phyloP scores from a whole-genome alignment of 2,329 filamentous ascomycete species.

The Mycosphaerella sp. region DNA sequence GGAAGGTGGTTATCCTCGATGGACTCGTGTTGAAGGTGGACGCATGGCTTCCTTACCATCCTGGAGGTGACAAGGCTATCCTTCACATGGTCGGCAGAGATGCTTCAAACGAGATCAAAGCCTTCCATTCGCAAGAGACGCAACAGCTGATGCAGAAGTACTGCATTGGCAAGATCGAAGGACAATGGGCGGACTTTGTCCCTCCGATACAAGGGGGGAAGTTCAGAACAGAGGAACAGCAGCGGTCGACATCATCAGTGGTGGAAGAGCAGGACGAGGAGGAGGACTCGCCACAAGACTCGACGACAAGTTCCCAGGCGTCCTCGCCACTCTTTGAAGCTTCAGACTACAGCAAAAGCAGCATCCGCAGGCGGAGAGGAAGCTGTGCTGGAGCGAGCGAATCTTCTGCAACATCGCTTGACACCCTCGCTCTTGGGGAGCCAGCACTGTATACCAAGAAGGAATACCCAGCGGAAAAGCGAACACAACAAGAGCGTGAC shows the following conservation, averaged over 20 bases:
- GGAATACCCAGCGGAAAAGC: conserved; percentile 55
- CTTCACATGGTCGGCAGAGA: conserved; percentile 68
- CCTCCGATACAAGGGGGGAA: conserved; percentile 87
- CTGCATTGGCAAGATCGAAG: conserved; percentile 74
- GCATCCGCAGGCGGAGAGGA: conserved; percentile 35
- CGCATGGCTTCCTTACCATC: conserved; percentile 81
- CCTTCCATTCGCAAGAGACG: conserved; percentile 83
- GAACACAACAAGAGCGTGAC: conserved; percentile 67
- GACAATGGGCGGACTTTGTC: conserved; percentile 77
- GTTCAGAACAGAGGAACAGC: conserved; percentile 54
- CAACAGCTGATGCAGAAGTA: conserved; percentile 71
- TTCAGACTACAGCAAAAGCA: conserved; percentile 35
- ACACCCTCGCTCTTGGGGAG: conserved; percentile 45
- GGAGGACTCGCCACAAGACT: conserved; percentile 33
- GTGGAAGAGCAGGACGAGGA: conserved; percentile 24
- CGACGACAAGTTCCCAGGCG: conserved; percentile 51
- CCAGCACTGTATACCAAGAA: conserved; percentile 33
- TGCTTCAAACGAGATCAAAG: conserved; percentile 87
- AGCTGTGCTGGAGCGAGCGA: conserved; percentile 31
- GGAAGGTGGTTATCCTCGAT: conserved; percentile 73
- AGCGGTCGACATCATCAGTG: conserved; percentile 8
- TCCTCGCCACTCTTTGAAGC: conserved; percentile 55
- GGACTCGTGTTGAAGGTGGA: conserved; percentile 79
- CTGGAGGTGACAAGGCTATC: conserved; percentile 86
- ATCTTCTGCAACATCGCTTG: conserved; percentile 56